phyloP scores from a whole-genome alignment of 1,139 yeast genomes.

The Hansenula lynferdii region DNA sequence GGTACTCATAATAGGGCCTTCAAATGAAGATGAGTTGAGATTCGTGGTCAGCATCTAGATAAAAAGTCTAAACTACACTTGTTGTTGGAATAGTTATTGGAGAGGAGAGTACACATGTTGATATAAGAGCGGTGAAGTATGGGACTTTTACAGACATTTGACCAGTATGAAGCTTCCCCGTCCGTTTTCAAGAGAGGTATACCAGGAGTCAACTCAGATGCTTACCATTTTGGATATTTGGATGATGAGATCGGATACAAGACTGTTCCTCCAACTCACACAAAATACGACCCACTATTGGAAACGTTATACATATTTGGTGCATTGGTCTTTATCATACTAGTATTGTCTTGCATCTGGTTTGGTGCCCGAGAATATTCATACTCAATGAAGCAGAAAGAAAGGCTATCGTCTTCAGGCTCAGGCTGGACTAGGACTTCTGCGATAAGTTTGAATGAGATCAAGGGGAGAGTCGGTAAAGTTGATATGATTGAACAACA shows the following conservation, averaged over 20 bases:
- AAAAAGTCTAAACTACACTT: no score
- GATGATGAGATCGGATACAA: constrained; percentile 17
- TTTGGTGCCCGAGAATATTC: constrained; percentile 20
- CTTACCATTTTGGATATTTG: constrained; percentile 22
- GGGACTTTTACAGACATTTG: no score
- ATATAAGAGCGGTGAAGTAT: no score
- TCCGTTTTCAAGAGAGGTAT: constrained; percentile 8
- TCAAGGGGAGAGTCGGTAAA: neutral
- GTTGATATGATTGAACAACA: neutral
- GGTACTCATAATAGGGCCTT: no score
- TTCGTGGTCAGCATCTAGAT: no score
- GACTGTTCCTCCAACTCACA: constrained; percentile 7
- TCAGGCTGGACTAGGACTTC: constrained; percentile 16
- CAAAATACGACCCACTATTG: constrained; percentile 12
- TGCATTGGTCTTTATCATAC: constrained; percentile 7
- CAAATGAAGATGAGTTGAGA: no score
- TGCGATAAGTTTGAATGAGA: neutral
- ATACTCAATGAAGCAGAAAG: constrained; percentile 14
- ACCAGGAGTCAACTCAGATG: constrained; percentile 23
- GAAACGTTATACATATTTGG: constrained; percentile 17
- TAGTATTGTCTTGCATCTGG: constrained; percentile 9
- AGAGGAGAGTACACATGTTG: no score
- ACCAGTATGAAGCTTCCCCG: neutral
- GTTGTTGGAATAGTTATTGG: no score
- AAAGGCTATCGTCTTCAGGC: constrained; percentile 11